A percentile compares a stretch with the other conserved stretches of the same genome.
Conservation (phyloP, 176 grass and related monocot species). For the Typha latifolia region DNA sequence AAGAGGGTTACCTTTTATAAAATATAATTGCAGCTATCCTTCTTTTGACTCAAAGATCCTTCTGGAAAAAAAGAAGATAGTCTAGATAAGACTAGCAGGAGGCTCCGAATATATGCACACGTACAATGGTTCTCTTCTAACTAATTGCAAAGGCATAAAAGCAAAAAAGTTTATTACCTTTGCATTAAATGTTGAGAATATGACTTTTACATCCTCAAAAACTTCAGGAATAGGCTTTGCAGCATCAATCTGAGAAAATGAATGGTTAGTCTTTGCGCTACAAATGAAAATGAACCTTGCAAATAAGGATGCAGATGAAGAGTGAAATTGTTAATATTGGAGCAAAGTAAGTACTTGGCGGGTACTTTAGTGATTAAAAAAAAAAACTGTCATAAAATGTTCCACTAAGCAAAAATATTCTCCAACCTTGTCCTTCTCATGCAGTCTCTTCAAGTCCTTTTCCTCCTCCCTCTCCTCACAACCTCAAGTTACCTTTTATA, state of each 20-base stretch:
- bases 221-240: conserved; percentile 79
- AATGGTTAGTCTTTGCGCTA: background rate
- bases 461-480: too few species aligned
- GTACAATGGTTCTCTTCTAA: background rate
- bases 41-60: background rate
- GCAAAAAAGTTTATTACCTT: conserved; percentile 35
- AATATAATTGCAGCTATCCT: background rate
- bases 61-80: background rate
- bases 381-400: too few species aligned
- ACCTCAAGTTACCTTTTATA: too few species aligned
- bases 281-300: background rate
- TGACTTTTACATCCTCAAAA: conserved; percentile 64
- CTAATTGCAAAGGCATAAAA: background rate
- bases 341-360: too few species aligned
- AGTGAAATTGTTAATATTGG: too few species aligned
- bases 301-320: background rate
- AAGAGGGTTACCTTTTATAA: background rate
- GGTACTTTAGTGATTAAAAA: too few species aligned
- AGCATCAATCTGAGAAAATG: conserved; percentile 50
- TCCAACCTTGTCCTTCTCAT: too few species aligned
- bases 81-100: background rate
- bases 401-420: too few species aligned
- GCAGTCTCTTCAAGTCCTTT: too few species aligned
- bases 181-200: conserved; percentile 48
- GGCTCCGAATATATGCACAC: background rate